Conservation (phyloP, 805 yeast genomes). For the Lachancea sp. region DNA sequence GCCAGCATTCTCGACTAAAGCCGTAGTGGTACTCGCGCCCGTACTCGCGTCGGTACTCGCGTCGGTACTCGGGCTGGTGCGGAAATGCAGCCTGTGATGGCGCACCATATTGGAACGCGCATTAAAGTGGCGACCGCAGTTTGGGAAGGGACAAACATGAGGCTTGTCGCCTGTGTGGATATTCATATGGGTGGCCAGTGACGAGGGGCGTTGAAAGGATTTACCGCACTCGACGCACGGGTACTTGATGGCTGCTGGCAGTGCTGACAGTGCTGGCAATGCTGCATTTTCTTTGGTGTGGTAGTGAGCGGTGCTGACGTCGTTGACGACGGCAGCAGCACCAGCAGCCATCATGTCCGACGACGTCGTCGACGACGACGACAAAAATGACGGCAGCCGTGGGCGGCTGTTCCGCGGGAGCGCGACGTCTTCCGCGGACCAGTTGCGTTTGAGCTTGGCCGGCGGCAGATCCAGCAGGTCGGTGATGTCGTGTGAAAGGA, state of each 20-base stretch:
- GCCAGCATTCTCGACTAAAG: background rate
- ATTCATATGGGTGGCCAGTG: slow-evolving; percentile 71
- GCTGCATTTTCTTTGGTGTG: too few species aligned
- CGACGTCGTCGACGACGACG: too few species aligned
- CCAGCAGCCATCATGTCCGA: too few species aligned
- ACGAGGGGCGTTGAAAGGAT: slow-evolving; percentile 80
- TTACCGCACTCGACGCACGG: slow-evolving; percentile 72
- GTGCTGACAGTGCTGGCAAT: too few species aligned
- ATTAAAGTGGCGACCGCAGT: slow-evolving; percentile 60
- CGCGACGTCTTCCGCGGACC: background rate
- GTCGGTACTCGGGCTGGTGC: slow-evolving; percentile 4
- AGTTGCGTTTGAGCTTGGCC: slow-evolving; percentile 3
- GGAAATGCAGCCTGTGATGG: slow-evolving; percentile 26
- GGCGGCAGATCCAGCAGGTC: background rate
- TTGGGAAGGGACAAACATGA: slow-evolving; percentile 53
- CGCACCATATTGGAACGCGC: slow-evolving; percentile 30
- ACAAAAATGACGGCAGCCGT: background rate
- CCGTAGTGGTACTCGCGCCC: too few species aligned
- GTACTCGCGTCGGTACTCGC: too few species aligned
- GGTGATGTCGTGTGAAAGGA: background rate
- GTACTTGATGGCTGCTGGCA: too few species aligned
- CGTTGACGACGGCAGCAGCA: too few species aligned
- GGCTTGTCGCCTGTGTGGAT: slow-evolving; percentile 90
- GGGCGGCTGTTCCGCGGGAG: background rate
- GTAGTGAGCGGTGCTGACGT: too few species aligned